phyloP scores from a whole-genome alignment of 1,284 basidiomycete species.

The Irpex rosettiformis region DNA sequence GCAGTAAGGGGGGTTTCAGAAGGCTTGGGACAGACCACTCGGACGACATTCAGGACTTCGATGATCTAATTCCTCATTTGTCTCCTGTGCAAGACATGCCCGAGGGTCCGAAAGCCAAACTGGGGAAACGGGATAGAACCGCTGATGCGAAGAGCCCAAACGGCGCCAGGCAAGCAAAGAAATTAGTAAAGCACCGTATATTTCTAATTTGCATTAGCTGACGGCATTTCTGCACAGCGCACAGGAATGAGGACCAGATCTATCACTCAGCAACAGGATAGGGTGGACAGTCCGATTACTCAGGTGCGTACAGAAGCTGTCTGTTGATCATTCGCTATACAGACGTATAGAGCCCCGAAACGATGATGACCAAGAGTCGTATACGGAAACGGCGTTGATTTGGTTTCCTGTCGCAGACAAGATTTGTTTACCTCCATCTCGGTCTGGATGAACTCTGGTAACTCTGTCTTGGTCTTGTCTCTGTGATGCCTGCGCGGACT shows the following conservation, averaged over 20 bases:
- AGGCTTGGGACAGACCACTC: slow-evolving; percentile 24
- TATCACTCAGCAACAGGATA: neutral
- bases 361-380: slow-evolving; percentile 1
- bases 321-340: neutral
- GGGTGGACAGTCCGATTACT: neutral
- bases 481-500: neutral
- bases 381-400: slow-evolving; percentile 9
- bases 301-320: slow-evolving; percentile 5
- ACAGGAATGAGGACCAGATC: slow-evolving; percentile 2
- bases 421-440: no score
- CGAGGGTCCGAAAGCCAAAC: slow-evolving; percentile 15
- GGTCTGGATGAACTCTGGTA: neutral
- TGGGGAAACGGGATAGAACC: slow-evolving; percentile 12
- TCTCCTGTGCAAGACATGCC: neutral
- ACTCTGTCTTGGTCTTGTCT: neutral
- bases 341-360: neutral
- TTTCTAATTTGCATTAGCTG: neutral
- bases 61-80: slow-evolving; percentile 15
- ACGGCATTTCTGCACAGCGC: neutral
- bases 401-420: neutral
- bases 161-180: slow-evolving; percentile 6
- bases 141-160: slow-evolving; percentile 1
- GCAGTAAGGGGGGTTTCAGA: slow-evolving; percentile 23
- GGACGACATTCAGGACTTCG: slow-evolving; percentile 30
- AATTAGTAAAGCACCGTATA: slow-evolving; percentile 1